Percentiles rank a stretch among this genome's conserved stretches.
These are phyloP conservation scores for Polytrichum formosum DNA, from an alignment of 225 moss, liverwort and hornwort genomes.

Conservation along the genomic window DNA sequence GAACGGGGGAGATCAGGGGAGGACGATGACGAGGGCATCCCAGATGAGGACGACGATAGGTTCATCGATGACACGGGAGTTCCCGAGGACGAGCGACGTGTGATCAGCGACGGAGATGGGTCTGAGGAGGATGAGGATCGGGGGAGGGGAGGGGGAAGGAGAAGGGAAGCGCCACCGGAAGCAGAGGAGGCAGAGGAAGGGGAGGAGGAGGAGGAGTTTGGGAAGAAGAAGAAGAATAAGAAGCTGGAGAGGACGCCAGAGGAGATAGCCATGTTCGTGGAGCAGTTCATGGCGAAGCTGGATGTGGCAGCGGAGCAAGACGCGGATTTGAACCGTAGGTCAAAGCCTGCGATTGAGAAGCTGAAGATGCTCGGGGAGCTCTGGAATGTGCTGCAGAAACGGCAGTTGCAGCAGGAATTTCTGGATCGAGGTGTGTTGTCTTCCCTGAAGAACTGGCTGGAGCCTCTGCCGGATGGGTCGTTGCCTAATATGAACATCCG, in stretches of 20 bases:
- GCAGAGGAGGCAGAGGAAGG: slow-evolving; percentile 79
- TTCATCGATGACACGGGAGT: slow-evolving; percentile 89
- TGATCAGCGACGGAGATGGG: slow-evolving; percentile 72
- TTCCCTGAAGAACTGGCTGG: slow-evolving; percentile 92
- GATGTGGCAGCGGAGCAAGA: slow-evolving; percentile 97
- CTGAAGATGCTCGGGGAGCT: slow-evolving; percentile 86
- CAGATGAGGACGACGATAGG: slow-evolving; percentile 56
- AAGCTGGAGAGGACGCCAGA: slow-evolving; percentile 72
- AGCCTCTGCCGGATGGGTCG: slow-evolving; percentile 91
- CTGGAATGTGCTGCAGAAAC: slow-evolving; percentile 85
- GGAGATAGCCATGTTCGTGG: slow-evolving; percentile 96
- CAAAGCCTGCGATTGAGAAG: slow-evolving; percentile 91
- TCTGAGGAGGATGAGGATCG: slow-evolving; percentile 37
- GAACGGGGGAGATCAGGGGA: slow-evolving; percentile 59
- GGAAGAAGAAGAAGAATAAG: slow-evolving; percentile 64
- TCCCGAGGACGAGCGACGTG: slow-evolving; percentile 53
- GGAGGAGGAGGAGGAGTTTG: slow-evolving; percentile 59
- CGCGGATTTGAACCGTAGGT: slow-evolving; percentile 73
- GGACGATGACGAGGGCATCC: slow-evolving; percentile 58
- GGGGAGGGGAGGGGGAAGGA: slow-evolving; percentile 1
- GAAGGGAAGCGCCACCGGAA: slow-evolving; percentile 24
- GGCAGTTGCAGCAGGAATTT: slow-evolving; percentile 97
- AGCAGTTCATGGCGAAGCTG: slow-evolving; percentile 98
- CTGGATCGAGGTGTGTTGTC: slow-evolving; percentile 88
- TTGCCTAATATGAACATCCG: slow-evolving; percentile 97